Base-by-base conservation (phyloP, 352 stramenopile species). In the Phytophthora sansomeana region DNA sequence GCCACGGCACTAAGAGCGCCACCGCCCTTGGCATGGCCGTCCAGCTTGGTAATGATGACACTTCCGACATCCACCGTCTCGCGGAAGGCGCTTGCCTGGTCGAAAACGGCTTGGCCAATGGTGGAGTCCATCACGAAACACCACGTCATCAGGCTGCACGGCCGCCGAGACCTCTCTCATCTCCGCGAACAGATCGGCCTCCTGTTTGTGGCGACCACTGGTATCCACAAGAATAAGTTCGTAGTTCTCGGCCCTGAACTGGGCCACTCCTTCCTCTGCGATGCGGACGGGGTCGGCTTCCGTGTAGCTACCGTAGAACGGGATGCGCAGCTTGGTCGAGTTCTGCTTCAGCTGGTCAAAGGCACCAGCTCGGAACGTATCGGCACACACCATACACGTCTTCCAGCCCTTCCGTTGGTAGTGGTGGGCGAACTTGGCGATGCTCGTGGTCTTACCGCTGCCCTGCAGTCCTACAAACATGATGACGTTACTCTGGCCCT, bases 261-360 rank as follows among this genome's bases (percentile, higher is more conserved):
- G 96, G 49, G 92, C 85, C 29, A 99, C 97, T 60, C 98, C 98
- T 80, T 99, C 95, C 72, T 98, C 90, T 4, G 97, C 98, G 63
- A 99, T 99, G 24, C 90, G 81, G 19, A 99, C 97, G 0, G 97
- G 97, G 82, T 99, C 98, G 19, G 97, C 97, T 75, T 99, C 97
- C 8, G 96, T 99, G 80, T 99, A 99, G 66, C 82, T 97, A 26
- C 98, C 98, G 77, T 99, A 99, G 75, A 99, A 99, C 11, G 98
- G 98, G 53, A 99, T 96, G 17, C 93, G 89, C 60, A 99, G 78
- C 82, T 99, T 99, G 28, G 97, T 99, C 28, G 97, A 97, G 86
- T 99, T 99, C 81, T 99, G 98, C 80, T 99, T 99, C 17, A 99
- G 81, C 75, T 99, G 98, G 81, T 99, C 98, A 69, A 99, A 99